Evolutionary conservation across 768 basidiomycete species (phyloP), one percentile per base, ranked within the genome.

Genomic region (Panellus pusillus): DNA sequence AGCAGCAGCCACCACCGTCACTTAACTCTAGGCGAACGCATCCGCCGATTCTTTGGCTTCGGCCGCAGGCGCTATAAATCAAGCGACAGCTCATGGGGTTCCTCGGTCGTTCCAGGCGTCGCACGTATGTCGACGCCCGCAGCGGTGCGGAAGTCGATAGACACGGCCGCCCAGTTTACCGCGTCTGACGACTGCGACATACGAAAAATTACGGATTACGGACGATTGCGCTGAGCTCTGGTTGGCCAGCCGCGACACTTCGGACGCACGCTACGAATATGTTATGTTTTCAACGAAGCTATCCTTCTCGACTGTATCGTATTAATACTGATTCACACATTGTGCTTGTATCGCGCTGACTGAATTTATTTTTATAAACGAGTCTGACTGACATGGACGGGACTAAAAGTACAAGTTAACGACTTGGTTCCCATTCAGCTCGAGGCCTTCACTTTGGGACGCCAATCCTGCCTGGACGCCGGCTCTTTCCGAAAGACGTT

Each of bases 31-130:
- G 75, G 73, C 31, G 74, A 78, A 24, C 79, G 81, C 42, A 50
- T 82, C 29, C 74, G 78, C 37, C 78, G 75, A 28, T 81, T 82
- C 69, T 80, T 82, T 57, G 81, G 81, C 17, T 68, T 82, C 17
- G 74, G 75, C 7, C 74, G 72, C 7, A 66, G 64, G 20, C 70
- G 70, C 44, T 71, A 77, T 61, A 74, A 74, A 57, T 73, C 73
- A 27, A 71, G 75, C 61, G 67, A 70, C 48, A 71, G 72, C 41
- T 74, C 74, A 2, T 82, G 80, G 81, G 81, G 3, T 80, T 82
- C 68, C 72, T 82, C 65, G 80, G 81, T 1, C 76, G 74, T 55
- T 80, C 79, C 20, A 72, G 74, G 18, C 69, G 78, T 53, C 74
- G 72, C 46, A 68, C 73, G 55, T 82, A 79, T 61, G 65, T 74